phyloP scores from a whole-genome alignment of 257 asterid genomes.

The Nicotiana paniculata region DNA sequence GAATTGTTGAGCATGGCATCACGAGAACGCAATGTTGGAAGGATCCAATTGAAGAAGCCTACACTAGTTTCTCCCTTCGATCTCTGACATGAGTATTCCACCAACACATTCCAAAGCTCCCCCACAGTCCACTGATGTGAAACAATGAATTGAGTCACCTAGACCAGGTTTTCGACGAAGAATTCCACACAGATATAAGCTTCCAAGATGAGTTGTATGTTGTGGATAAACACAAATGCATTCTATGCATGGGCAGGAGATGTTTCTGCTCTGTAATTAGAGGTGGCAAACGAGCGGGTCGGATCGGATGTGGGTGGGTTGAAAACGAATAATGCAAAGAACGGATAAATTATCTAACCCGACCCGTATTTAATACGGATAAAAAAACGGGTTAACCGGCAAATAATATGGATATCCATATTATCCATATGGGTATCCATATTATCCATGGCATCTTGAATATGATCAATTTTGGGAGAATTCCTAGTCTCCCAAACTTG shows the following conservation, averaged over 20 bases:
- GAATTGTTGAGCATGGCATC: conserved; percentile 19
- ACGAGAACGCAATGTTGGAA: conserved; percentile 37
- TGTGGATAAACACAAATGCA: background rate
- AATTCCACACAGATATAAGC: background rate
- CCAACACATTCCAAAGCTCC: conserved; percentile 72
- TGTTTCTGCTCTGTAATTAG: background rate
- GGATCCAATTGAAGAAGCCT: conserved; percentile 69
- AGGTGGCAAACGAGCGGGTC: too few relatives aligned
- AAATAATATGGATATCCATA: too few relatives aligned
- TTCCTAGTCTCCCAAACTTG: too few relatives aligned
- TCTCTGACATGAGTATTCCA: conserved; percentile 51
- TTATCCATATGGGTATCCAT: too few relatives aligned
- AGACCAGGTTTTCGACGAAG: conserved; percentile 12
- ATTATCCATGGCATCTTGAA: too few relatives aligned
- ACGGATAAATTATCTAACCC: too few relatives aligned
- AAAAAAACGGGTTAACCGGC: too few relatives aligned
- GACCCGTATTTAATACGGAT: too few relatives aligned
- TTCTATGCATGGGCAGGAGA: background rate
- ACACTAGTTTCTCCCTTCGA: conserved; percentile 30
- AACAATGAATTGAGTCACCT: conserved; percentile 54
- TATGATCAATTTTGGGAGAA: too few relatives aligned
- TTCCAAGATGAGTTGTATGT: background rate
- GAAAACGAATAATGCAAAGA: too few relatives aligned
- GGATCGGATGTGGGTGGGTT: too few relatives aligned
- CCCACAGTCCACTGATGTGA: conserved; percentile 72